Conservation (phyloP, 768 basidiomycete species). For the Hortiboletus campestris region DNA sequence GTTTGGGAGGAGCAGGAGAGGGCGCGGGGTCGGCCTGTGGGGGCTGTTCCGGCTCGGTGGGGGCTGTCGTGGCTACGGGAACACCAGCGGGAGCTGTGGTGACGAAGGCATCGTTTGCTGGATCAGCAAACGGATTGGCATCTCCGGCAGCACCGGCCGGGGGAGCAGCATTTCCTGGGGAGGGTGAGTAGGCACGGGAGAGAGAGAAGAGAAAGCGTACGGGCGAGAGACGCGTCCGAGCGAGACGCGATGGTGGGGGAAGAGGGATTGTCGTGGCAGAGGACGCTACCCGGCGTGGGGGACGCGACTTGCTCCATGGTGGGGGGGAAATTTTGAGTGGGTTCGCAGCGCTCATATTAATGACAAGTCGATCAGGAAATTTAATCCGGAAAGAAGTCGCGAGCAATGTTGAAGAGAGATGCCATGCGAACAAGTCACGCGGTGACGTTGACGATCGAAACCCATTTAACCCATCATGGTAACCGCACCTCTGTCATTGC, state of each 20-base stretch:
- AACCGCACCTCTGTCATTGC: not conserved
- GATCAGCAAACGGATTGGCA: conserved; percentile 9
- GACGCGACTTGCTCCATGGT: too few relatives aligned
- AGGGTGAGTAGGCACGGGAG: not conserved
- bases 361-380: not conserved
- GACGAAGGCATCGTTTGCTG: conserved; percentile 4
- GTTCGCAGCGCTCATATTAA: not conserved
- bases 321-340: not conserved
- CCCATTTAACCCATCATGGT: not conserved
- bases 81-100: conserved; percentile 9
- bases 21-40: not conserved
- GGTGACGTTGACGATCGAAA: not conserved
- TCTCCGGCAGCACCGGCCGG: conserved; percentile 2
- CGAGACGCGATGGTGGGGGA: not conserved
- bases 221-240: conserved; percentile 16
- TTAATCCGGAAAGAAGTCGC: not conserved
- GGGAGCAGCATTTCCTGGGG: conserved; percentile 8
- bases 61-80: not conserved
- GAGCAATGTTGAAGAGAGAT: not conserved
- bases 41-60: not conserved
- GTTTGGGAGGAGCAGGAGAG: conserved; percentile 10
- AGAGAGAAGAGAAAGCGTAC: not conserved
- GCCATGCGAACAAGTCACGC: not conserved
- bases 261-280: too few relatives aligned
- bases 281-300: too few relatives aligned